Conservation (phyloP, 148 eudicot genomes). For the Vaccinium macrocarpon region DNA sequence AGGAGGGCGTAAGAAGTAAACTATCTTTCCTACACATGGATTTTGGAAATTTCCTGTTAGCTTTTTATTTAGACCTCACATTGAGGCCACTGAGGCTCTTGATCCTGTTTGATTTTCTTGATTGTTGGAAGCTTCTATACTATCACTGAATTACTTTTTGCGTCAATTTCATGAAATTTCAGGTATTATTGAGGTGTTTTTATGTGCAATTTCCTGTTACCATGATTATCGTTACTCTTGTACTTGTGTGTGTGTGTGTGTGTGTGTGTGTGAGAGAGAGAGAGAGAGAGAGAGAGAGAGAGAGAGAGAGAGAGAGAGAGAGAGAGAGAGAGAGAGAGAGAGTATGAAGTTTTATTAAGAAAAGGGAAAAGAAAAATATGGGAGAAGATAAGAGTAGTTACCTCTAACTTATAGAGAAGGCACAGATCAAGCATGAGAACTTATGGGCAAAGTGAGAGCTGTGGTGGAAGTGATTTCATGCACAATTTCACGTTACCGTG, state of each 20-base stretch:
- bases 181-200: not conserved
- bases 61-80: not conserved
- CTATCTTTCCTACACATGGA: slow-evolving; percentile 13
- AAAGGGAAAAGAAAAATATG: not conserved
- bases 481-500: not conserved
- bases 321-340: not conserved
- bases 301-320: not conserved
- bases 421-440: not conserved
- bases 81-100: not conserved
- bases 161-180: not conserved
- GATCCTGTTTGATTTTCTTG: slow-evolving; percentile 7
- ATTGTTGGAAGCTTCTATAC: not conserved
- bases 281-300: not conserved
- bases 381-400: not conserved
- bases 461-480: not conserved
- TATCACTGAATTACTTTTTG: not conserved
- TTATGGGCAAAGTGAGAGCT: not conserved
- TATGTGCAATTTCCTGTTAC: not conserved
- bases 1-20: slow-evolving; percentile 94
- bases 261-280: too few relatives aligned
- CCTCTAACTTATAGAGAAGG: not conserved
- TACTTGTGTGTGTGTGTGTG: too few relatives aligned
- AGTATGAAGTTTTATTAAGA: not conserved
- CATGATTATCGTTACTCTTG: not conserved
- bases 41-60: not conserved